Conservation (phyloP, 2,329 filamentous ascomycete species). For the Aspergillus piperis region DNA sequence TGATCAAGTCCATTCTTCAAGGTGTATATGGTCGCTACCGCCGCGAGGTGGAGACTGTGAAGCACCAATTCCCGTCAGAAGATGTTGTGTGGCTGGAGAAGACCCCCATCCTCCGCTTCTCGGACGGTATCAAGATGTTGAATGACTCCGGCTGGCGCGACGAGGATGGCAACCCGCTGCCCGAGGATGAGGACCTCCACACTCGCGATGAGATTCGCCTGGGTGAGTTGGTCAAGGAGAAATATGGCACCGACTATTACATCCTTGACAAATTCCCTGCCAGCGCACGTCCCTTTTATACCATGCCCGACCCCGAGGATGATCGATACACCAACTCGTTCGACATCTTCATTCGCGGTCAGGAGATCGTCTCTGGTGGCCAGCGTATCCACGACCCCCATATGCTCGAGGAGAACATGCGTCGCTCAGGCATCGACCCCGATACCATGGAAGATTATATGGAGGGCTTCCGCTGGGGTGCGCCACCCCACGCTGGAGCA, state of each 20-base stretch:
- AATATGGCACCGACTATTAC: constrained; percentile 88
- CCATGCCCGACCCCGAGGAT: constrained; percentile 77
- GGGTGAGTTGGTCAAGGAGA: constrained; percentile 80
- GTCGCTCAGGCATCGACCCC: constrained; percentile 71
- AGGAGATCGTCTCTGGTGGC: constrained; percentile 88
- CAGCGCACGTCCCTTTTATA: constrained; percentile 85
- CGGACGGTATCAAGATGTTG: constrained; percentile 76
- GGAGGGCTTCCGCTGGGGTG: constrained; percentile 82
- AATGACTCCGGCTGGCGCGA: constrained; percentile 75
- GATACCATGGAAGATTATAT: constrained; percentile 89
- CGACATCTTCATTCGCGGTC: constrained; percentile 89
- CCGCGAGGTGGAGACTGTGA: constrained; percentile 75
- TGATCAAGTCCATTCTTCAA: constrained; percentile 77
- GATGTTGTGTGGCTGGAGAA: constrained; percentile 85
- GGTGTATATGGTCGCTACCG: constrained; percentile 69
- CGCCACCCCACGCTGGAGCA: constrained; percentile 84
- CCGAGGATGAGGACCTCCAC: constrained; percentile 75
- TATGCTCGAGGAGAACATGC: constrained; percentile 76
- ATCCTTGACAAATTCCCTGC: constrained; percentile 90
- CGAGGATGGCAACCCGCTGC: constrained; percentile 71
- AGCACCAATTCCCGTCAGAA: constrained; percentile 80
- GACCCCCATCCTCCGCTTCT: constrained; percentile 79
- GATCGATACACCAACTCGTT: constrained; percentile 82
- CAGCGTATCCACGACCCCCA: constrained; percentile 85
- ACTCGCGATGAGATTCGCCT: constrained; percentile 86